Base-by-base conservation (phyloP, 73 alveolate genomes). In the Tetrahymena borealis region DNA sequence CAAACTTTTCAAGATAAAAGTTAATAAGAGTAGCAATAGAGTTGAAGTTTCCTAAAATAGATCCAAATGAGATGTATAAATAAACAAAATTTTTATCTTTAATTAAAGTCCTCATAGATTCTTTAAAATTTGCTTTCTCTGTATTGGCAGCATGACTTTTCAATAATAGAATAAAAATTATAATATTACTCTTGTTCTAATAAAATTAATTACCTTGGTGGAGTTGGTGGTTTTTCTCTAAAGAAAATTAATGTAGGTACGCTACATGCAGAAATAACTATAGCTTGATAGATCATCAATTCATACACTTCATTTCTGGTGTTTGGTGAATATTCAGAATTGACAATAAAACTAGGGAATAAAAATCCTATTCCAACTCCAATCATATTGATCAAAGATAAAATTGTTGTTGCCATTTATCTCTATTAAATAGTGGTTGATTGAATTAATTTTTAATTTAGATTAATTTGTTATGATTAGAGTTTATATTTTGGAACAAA, bases 311-410 rank as follows among this genome's bases (percentile, higher is more conserved):
- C 95, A 2, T 39, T 18, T 91, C 95, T 95, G 38, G 97, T 96
- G 36, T 94, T 85, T 0, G 91, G 91, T 38, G 95, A 94, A 33
- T 93, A 60, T 1, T 32, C 28, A 0, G 85, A 96, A 33, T 93
- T 92, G 11, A 98, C 98, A 91, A 98, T 95, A 32, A 97, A 78
- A 1, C 96, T 92, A 33, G 99, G 99, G 18, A 93, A 91, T 24
- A 97, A 94, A 37, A 97, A 95, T 0, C 99, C 99, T 39, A 98
- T 94, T 39, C 98, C 98, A 36, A 90, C 96, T 1, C 99, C 99
- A 16, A 97, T 39, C 20, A 97, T 95, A 90, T 96, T 93, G 4
- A 98, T 90, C 35, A 96, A 91, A n/a, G 97, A 85, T n/a, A 97
- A 96, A 15, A 98, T 78, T 37, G 99, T 96, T 8, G 98, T 96